Evolutionary conservation across 768 basidiomycete genomes (phyloP).

Genomic region (Amanita muscaria): DNA sequence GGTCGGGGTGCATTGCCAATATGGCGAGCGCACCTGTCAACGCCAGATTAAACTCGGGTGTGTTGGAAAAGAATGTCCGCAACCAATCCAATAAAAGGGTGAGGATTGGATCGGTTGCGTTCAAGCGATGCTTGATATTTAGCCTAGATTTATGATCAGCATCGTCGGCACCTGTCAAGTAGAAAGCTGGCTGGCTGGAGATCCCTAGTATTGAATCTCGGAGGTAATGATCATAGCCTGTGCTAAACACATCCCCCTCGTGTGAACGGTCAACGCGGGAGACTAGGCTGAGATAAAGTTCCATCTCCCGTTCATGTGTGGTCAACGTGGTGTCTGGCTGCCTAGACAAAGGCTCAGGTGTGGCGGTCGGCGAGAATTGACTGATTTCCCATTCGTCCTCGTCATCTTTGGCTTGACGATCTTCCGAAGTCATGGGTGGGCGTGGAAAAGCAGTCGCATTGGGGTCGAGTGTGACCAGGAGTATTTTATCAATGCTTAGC

Average conservation of each 20-base stretch:
- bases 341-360: conserved; percentile 30
- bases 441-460: conserved; percentile 69
- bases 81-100: conserved; percentile 62
- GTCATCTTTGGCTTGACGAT: conserved; percentile 9
- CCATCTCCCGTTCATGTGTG: conserved; percentile 82
- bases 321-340: conserved; percentile 68
- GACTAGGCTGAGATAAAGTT: conserved; percentile 67
- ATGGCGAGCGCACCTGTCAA: conserved; percentile 76
- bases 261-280: conserved; percentile 71
- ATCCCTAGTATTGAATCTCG: conserved; percentile 64
- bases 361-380: conserved; percentile 41
- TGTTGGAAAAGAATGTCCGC: conserved; percentile 74
- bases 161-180: conserved; percentile 31
- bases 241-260: conserved; percentile 66
- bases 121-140: conserved; percentile 64
- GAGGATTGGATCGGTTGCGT: conserved; percentile 69
- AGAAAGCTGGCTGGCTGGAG: conserved; percentile 55
- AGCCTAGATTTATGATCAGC: conserved; percentile 29
- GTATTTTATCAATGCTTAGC: conserved; percentile 53
- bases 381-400: conserved; percentile 21
- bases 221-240: conserved; percentile 79
- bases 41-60: conserved; percentile 81
- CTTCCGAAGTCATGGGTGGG: conserved; percentile 30
- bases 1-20: conserved; percentile 76
- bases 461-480: conserved; percentile 62